Conservation (phyloP, 257 asterid genomes). For the Knoxia roxburghii region DNA sequence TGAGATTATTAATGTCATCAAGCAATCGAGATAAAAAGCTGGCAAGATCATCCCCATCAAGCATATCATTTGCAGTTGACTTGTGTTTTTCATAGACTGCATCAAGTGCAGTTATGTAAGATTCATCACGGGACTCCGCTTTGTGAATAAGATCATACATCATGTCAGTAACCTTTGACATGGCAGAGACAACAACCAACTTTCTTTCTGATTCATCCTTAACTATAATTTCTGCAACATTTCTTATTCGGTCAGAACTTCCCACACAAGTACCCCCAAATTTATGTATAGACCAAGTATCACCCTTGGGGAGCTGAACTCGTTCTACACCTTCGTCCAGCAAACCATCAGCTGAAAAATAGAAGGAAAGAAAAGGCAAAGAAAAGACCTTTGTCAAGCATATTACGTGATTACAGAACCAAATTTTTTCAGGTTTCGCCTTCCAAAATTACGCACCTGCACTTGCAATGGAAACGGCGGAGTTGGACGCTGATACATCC, state of each 20-base stretch:
- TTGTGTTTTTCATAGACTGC: constrained; percentile 80
- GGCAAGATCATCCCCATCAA: constrained; percentile 66
- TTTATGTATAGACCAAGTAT: constrained; percentile 89
- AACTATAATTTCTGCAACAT: constrained; percentile 75
- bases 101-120: constrained; percentile 58
- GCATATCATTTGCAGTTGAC: constrained; percentile 68
- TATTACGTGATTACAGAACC: neutral
- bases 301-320: constrained; percentile 68
- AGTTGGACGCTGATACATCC: constrained; percentile 29
- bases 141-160: constrained; percentile 85
- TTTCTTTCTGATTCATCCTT: constrained; percentile 69
- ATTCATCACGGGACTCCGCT: constrained; percentile 78
- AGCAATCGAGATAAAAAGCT: constrained; percentile 57
- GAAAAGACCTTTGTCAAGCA: constrained; percentile 7
- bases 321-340: constrained; percentile 50
- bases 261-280: constrained; percentile 99
- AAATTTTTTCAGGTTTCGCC: neutral
- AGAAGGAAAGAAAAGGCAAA: constrained; percentile 2
- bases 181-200: constrained; percentile 90
- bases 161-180: constrained; percentile 98
- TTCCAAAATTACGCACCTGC: constrained; percentile 36
- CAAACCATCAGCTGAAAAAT: constrained; percentile 30
- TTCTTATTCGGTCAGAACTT: constrained; percentile 71
- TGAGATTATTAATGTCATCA: constrained; percentile 72
- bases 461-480: constrained; percentile 53